Percentiles rank a stretch among this genome's conserved stretches.
Conservation (phyloP, 2,329 filamentous ascomycete species). For the Orbilia oligospora region DNA sequence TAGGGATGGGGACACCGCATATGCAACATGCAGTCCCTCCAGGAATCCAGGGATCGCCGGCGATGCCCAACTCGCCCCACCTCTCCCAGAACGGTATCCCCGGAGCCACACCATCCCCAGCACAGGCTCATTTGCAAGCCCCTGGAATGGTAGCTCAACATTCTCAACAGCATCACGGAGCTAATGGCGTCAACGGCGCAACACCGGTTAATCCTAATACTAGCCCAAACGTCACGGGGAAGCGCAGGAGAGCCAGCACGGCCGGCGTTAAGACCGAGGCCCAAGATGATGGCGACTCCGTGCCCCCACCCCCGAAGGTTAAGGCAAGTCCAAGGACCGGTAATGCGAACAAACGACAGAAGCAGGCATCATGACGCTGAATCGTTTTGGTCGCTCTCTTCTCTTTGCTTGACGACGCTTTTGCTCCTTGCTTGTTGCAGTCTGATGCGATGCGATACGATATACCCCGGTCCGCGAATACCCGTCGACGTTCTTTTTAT, state of each 20-base stretch:
- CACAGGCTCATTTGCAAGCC: slow-evolving; percentile 75
- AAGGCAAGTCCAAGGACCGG: slow-evolving; percentile 67
- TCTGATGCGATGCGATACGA: slow-evolving; percentile 61
- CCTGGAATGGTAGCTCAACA: slow-evolving; percentile 78
- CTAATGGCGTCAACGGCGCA: slow-evolving; percentile 63
- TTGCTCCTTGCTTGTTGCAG: slow-evolving; percentile 46
- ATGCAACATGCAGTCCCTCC: slow-evolving; percentile 62
- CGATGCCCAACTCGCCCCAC: slow-evolving; percentile 63
- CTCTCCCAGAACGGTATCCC: slow-evolving; percentile 59
- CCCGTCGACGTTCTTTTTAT: slow-evolving; percentile 48
- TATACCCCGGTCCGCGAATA: slow-evolving; percentile 62
- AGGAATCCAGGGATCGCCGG: slow-evolving; percentile 62
- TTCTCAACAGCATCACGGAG: slow-evolving; percentile 76
- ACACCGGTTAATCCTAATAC: slow-evolving; percentile 72
- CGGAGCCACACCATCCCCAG: slow-evolving; percentile 68
- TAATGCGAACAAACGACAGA: slow-evolving; percentile 66
- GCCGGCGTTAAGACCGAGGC: slow-evolving; percentile 66
- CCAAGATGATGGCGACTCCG: slow-evolving; percentile 62
- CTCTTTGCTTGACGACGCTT: slow-evolving; percentile 51
- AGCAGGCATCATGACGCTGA: slow-evolving; percentile 63
- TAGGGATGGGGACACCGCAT: slow-evolving; percentile 63
- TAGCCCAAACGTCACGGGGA: slow-evolving; percentile 70
- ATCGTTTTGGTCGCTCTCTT: slow-evolving; percentile 29
- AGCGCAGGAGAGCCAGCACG: slow-evolving; percentile 67
- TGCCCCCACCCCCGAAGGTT: slow-evolving; percentile 64